Evolutionary conservation across 345 rosid genomes (phyloP), one percentile per base, ranked within the genome.

Genomic region (Brassica nigra): DNA sequence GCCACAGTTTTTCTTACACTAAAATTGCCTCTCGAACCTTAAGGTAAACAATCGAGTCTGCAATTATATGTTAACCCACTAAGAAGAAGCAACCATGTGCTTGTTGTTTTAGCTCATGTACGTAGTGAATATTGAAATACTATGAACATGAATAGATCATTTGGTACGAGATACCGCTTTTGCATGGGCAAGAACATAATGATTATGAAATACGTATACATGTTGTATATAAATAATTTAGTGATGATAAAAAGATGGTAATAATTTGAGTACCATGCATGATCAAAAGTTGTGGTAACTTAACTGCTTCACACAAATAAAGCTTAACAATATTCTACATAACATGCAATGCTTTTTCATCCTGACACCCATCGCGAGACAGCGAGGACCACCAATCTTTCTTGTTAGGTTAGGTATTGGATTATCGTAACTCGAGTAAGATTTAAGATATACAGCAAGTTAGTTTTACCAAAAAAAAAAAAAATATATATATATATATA

Each of bases 121-220:
- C 68, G 73, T 73, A 73, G 52, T 73, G 57, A 61, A 31, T 73
- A 74, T 8, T 74, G 75, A 74, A 47, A 68, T 61, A 61, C 70
- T 62, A 47, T 20, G 37, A 34, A 68, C 37, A 74, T 42, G 67
- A 54, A 52, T 8, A 70, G 16, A 80, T 80, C n/a, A 68, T 37
- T 34, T 70, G 68, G 57, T 80, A 75, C 76, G 57, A 71, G 65
- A 49, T 71, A 65, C 65, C 66, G 77, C 77, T 72, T 76, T 81
- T 81, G 83, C 83, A 71, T 81, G 80, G 76, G 64, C 65, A 76
- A 66, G 71, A 6, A 81, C 80, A 76, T 57, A 81, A 81, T 81
- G 77, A 76, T 71, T 71, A 61, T 31, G 76, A 75, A 62, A 80
- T 80, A 80, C 80, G 73, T 70, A 64, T 58, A 81, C 74, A 58